phyloP scores from a whole-genome alignment of 2,329 filamentous ascomycete genomes.

The Xylaria hypoxylon region DNA sequence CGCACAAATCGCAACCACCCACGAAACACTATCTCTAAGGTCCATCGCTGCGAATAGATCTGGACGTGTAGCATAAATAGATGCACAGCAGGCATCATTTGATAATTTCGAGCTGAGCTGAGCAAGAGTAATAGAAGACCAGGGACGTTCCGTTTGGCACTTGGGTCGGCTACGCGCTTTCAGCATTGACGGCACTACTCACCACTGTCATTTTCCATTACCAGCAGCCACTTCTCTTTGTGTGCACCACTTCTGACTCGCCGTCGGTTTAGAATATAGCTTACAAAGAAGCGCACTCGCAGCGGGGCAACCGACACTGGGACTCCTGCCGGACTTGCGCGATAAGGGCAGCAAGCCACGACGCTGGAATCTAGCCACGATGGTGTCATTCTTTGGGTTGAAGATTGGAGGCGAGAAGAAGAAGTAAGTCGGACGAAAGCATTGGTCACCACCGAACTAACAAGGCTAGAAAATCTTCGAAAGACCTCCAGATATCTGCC shows the following conservation, averaged over 20 bases:
- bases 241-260: background rate
- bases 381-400: constrained; percentile 71
- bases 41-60: constrained; percentile 13
- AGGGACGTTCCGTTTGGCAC: background rate
- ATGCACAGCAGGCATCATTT: background rate
- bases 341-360: constrained; percentile 6
- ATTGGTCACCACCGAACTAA: constrained; percentile 36
- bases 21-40: constrained; percentile 1
- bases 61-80: background rate
- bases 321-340: constrained; percentile 22
- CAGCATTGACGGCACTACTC: background rate
- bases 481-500: constrained; percentile 47
- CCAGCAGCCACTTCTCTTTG: background rate
- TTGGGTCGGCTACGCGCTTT: background rate
- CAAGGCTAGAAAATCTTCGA: constrained; percentile 51
- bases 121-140: background rate
- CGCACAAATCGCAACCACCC: constrained; percentile 2
- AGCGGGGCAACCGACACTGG: background rate
- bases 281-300: background rate
- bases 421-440: constrained; percentile 59
- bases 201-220: constrained; percentile 2
- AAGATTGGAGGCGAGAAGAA: constrained; percentile 65
- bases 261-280: background rate
- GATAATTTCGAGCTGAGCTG: background rate
- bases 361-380: constrained; percentile 44